Base-by-base conservation (phyloP, 768 basidiomycete genomes). In the Tylopilus intermedius region DNA sequence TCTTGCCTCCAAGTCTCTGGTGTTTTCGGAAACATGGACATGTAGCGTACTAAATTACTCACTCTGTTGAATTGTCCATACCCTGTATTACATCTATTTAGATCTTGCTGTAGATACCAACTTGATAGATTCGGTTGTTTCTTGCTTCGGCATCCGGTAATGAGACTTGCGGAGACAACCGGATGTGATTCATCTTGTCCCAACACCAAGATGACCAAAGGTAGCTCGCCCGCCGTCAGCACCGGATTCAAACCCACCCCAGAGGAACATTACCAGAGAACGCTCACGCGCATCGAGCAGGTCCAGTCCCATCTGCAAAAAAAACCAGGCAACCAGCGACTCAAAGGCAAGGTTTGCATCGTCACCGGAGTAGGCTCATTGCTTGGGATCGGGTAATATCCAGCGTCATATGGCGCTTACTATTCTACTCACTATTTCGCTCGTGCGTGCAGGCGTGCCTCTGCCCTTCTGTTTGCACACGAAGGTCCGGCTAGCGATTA, bases 281-380 rank as follows among this genome's bases (percentile, higher is more conserved):
- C 90, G 13, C 66, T 78, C n/a, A 74, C 80, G 6, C 81, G 90
- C 21, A 74, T 93, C 22, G 68, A 80, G 47, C 79, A 78, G 60
- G 81, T 93, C 50, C 83, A 84, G 65, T 74, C 79, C 0, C 90
- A 92, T 54, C 75, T 93, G 35, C 66, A 75, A 40, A 73, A 67
- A 26, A 61, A 80, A 21, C 74, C 82, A 29, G 77, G 84, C 39
- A 70, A 74, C 27, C 73, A 70, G 18, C 77, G 82, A 60, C 76
- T 94, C 57, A 77, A 76, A 63, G 82, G 77, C 57, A 94, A 92
- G 68, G 89, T 94, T 24, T 90, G 86, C 61, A 77, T 95, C 51
- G 79, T 95, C 60, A 95, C 94, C 0, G 94, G 94, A 15, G 91
- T 86, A 29, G 87, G 88, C 29, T 93, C 90, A 18, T 64, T 87